A percentile compares a stretch with the other conserved stretches of the same genome.
These are phyloP conservation scores for Candida pseudocylindracea DNA, from an alignment of 1,139 yeast species.

Conservation along the genomic window DNA sequence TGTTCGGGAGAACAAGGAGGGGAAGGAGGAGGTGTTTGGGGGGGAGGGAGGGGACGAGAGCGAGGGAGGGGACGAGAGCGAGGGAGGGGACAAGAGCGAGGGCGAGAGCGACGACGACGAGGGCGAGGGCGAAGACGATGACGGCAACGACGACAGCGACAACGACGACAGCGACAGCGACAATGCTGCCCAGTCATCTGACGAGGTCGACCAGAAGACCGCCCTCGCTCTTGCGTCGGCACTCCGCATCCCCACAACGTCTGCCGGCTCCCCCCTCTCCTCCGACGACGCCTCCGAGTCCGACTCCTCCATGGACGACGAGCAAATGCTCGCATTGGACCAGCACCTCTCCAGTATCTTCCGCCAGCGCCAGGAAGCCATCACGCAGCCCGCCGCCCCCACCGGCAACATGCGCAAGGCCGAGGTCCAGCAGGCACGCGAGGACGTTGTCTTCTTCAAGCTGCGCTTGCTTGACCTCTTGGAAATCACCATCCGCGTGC, in stretches of 20 bases:
- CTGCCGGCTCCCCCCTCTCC: conserved; percentile 18
- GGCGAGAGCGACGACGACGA: conserved; percentile 10
- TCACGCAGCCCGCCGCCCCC: conserved; percentile 8
- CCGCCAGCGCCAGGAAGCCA: conserved; percentile 51
- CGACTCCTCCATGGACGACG: conserved; percentile 77
- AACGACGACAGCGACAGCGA: conserved; percentile 10
- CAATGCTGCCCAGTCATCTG: too few relatives aligned
- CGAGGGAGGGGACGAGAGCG: conserved; percentile 9
- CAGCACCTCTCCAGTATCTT: conserved; percentile 67
- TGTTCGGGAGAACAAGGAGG: conserved; percentile 10
- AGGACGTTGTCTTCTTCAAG: conserved; percentile 62
- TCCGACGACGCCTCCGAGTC: conserved; percentile 18
- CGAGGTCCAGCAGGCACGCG: conserved; percentile 53
- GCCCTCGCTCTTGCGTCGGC: conserved; percentile 61
- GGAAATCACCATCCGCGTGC: conserved; percentile 30
- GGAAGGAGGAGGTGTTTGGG: conserved; percentile 4
- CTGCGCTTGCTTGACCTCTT: conserved; percentile 57
- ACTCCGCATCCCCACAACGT: conserved; percentile 37
- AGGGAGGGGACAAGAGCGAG: conserved; percentile 6
- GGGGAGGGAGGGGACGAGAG: conserved; percentile 10
- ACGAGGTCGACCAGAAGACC: conserved; percentile 49
- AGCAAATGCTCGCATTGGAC: conserved; percentile 91
- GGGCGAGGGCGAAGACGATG: conserved; percentile 10
- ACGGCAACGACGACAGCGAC: conserved; percentile 10
- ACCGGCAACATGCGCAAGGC: conserved; percentile 21